Conservation (phyloP, 495 filamentous ascomycete genomes). For the Articulospora tetracladia region DNA sequence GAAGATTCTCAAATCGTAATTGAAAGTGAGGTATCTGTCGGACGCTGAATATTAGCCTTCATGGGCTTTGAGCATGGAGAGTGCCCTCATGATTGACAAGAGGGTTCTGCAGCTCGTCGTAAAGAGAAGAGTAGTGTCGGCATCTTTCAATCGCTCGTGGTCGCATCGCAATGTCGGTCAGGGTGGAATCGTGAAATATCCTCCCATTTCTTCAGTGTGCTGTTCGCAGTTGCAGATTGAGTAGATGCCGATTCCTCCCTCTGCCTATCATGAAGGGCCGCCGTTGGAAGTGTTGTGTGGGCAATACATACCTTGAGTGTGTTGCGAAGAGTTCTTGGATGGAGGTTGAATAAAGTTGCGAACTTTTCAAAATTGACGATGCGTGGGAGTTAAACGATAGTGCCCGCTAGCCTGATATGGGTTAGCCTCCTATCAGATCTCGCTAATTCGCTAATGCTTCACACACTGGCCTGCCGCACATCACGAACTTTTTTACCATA, state of each 20-base stretch:
- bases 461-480: not conserved
- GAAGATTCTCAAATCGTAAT: conserved; percentile 77
- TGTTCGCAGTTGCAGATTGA: conserved; percentile 12
- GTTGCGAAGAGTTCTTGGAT: conserved; percentile 3
- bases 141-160: conserved; percentile 25
- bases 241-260: conserved; percentile 29
- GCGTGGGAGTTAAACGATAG: not conserved
- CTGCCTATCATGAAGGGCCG: conserved; percentile 30
- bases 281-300: not conserved
- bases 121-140: conserved; percentile 71
- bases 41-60: conserved; percentile 65
- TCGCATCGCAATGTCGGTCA: conserved; percentile 2
- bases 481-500: not conserved
- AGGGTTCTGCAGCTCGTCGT: conserved; percentile 94
- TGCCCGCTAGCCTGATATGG: not conserved
- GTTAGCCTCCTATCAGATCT: not conserved
- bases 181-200: not conserved
- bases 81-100: conserved; percentile 66
- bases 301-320: conserved; percentile 28
- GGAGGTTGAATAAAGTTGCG: not conserved
- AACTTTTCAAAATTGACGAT: conserved; percentile 2
- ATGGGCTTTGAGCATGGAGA: conserved; percentile 87
- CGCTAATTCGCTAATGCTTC: not conserved
- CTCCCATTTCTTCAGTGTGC: conserved; percentile 2
- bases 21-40: conserved; percentile 74